phyloP scores from a whole-genome alignment of 163 green algal species.

The Chlamydomonas reinhardtii region DNA sequence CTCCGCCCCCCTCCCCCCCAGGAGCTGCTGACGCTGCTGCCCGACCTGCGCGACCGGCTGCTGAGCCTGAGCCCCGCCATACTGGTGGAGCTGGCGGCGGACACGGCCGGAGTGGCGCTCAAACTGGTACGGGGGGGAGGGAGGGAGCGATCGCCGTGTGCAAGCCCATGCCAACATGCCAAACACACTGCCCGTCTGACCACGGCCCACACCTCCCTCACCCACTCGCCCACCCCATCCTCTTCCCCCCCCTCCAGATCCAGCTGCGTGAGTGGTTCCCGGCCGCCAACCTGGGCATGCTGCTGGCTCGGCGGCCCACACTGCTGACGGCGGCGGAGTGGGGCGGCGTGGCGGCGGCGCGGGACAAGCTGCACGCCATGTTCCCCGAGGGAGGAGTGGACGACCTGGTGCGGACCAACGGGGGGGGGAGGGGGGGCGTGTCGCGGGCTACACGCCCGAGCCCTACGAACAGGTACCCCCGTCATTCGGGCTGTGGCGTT shows the following conservation, averaged over 20 bases:
- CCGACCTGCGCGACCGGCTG: constrained; percentile 24
- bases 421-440: neutral
- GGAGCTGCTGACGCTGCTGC: constrained; percentile 46
- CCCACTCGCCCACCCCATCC: neutral
- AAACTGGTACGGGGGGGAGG: constrained; percentile 3
- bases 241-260: neutral
- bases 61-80: constrained; percentile 32
- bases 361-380: constrained; percentile 22
- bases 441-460: too few species aligned
- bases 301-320: constrained; percentile 4
- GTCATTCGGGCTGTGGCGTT: too few species aligned
- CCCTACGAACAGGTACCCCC: too few species aligned
- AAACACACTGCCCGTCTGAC: too few species aligned
- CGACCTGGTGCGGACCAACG: constrained; percentile 40
- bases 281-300: constrained; percentile 5
- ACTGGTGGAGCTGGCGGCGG: constrained; percentile 25
- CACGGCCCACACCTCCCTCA: too few species aligned
- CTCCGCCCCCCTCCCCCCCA: neutral
- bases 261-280: constrained; percentile 37
- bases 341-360: neutral
- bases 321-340: constrained; percentile 33
- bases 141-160: too few species aligned
- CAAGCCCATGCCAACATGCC: too few species aligned
- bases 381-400: constrained; percentile 41
- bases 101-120: constrained; percentile 31